Percentiles rank a stretch among this genome's conserved stretches.
These are phyloP conservation scores for Stellera chamaejasme DNA, from an alignment of 345 rosid genomes.

Conservation along the genomic window DNA sequence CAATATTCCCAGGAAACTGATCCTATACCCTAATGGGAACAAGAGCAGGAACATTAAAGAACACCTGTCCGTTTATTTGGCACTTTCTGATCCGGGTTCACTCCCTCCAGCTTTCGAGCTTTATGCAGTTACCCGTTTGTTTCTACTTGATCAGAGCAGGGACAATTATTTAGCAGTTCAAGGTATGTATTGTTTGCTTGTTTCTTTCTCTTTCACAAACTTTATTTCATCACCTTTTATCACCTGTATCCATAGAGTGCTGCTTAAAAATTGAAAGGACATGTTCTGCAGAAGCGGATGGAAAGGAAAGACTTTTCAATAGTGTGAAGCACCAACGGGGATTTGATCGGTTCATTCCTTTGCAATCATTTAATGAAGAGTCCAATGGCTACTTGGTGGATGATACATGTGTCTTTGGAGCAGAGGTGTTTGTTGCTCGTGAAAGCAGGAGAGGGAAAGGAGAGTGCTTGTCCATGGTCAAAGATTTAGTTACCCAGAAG, in stretches of 20 bases:
- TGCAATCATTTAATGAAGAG: conserved; percentile 15
- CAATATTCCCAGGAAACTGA: conserved; percentile 23
- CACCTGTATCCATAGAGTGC: no score
- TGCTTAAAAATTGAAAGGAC: not conserved
- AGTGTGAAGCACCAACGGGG: conserved; percentile 30
- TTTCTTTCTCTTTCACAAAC: no score
- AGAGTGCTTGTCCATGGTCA: conserved; percentile 24
- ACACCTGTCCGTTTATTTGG: conserved; percentile 25
- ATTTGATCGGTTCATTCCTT: conserved; percentile 25
- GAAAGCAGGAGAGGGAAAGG: conserved; percentile 27
- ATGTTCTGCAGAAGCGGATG: conserved; percentile 19
- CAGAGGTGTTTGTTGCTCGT: conserved; percentile 29
- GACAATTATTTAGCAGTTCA: conserved; percentile 21
- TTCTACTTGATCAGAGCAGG: conserved; percentile 32
- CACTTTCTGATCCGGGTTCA: conserved; percentile 19
- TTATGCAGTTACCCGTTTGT: conserved; percentile 21
- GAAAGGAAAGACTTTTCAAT: conserved; percentile 28
- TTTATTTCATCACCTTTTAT: no score
- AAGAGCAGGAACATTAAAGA: conserved; percentile 26
- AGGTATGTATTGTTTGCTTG: conserved; percentile 15
- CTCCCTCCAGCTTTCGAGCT: conserved; percentile 24
- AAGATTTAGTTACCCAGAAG: conserved; percentile 10
- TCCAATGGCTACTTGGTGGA: conserved; percentile 31
- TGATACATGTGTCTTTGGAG: conserved; percentile 33
- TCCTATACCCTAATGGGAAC: conserved; percentile 36